Evolutionary conservation across 768 basidiomycete species (phyloP).

Genomic region (Agaricus subrufescens): DNA sequence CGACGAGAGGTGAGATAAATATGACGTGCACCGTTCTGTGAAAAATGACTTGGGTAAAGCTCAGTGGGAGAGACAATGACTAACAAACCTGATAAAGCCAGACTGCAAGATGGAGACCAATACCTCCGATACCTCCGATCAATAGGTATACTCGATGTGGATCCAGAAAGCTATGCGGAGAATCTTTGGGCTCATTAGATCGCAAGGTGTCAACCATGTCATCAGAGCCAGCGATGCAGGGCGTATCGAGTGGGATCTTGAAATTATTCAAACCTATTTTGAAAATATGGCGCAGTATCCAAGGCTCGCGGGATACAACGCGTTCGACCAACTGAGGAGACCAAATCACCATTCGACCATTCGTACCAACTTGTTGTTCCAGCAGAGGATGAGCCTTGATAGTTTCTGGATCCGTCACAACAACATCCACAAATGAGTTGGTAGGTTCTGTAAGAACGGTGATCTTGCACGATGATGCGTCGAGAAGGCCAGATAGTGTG

Average conservation of each 20-base stretch:
- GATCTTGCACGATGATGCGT: background rate
- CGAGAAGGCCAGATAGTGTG: background rate
- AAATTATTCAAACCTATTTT: background rate
- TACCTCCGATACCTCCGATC: slow-evolving; percentile 33
- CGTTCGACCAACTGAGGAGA: slow-evolving; percentile 1
- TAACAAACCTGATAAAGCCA: slow-evolving; percentile 36
- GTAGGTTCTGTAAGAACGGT: background rate
- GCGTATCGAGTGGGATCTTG: background rate
- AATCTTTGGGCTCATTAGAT: background rate
- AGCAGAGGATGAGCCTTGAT: background rate
- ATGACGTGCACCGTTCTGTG: slow-evolving; percentile 29
- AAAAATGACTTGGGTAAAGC: background rate
- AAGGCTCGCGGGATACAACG: slow-evolving; percentile 1
- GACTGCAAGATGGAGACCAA: slow-evolving; percentile 32
- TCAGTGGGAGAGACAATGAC: background rate
- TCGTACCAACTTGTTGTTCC: slow-evolving; percentile 3
- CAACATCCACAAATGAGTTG: slow-evolving; percentile 3
- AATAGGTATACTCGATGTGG: slow-evolving; percentile 29
- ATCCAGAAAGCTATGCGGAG: slow-evolving; percentile 16
- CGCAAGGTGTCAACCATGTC: background rate
- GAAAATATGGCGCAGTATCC: background rate
- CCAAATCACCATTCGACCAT: slow-evolving; percentile 10
- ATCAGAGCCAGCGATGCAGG: too few species aligned
- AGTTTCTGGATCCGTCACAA: background rate
- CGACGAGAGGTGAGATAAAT: slow-evolving; percentile 33